These are phyloP conservation scores for Aspergillus sclerotiicarbonarius DNA, from an alignment of 495 filamentous ascomycete species.

Conservation along the genomic window DNA sequence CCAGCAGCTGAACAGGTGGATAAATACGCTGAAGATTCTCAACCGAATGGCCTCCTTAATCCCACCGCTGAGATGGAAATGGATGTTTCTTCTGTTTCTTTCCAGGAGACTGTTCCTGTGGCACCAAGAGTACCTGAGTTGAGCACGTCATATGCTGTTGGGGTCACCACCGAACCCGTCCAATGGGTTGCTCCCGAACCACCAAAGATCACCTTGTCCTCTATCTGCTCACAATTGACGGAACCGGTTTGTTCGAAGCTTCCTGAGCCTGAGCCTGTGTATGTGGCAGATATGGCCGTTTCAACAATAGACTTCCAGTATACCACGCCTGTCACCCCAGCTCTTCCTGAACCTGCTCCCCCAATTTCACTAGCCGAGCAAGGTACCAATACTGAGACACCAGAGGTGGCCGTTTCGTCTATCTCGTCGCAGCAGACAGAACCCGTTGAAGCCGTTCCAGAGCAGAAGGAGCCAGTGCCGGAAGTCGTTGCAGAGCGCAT, in stretches of 20 bases:
- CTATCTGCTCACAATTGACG: conserved; percentile 33
- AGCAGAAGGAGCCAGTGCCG: conserved; percentile 2
- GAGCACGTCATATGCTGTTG: conserved; percentile 32
- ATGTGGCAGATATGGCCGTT: conserved; percentile 24
- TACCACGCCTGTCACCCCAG: conserved; percentile 26
- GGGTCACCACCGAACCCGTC: conserved; percentile 33
- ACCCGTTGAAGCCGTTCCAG: conserved; percentile 31
- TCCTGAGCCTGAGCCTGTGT: conserved; percentile 21
- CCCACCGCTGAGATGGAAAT: conserved; percentile 26
- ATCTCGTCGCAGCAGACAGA: conserved; percentile 44
- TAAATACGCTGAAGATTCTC: conserved; percentile 19
- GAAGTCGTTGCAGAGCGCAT: not conserved
- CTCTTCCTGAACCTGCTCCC: conserved; percentile 24
- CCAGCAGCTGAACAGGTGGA: conserved; percentile 26
- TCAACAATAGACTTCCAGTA: conserved; percentile 22
- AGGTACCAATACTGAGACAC: conserved; percentile 17
- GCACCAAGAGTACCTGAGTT: conserved; percentile 30
- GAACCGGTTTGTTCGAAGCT: conserved; percentile 13
- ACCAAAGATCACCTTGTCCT: conserved; percentile 26
- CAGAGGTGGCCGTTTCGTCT: conserved; percentile 39
- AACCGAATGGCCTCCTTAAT: conserved; percentile 17
- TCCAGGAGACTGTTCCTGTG: conserved; percentile 39
- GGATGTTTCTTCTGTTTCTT: conserved; percentile 34
- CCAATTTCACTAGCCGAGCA: conserved; percentile 20
- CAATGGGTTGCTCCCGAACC: conserved; percentile 20